These are phyloP conservation scores for Pugionium dolabratum DNA, from an alignment of 345 rosid genomes.

Conservation along the genomic window DNA sequence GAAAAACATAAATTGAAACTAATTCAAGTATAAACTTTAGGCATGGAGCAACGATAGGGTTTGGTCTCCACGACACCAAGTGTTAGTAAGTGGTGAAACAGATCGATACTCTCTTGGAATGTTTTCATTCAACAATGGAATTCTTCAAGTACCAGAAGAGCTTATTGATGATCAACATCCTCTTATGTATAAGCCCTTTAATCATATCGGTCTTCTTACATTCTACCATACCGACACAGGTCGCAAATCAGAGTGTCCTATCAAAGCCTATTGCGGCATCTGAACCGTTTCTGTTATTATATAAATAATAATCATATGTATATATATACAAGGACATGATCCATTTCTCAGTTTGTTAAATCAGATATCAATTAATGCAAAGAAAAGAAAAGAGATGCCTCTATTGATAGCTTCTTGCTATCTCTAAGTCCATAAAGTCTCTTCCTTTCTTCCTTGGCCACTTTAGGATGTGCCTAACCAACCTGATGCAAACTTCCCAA, in stretches of 20 bases:
- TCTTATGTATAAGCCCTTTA: conserved; percentile 41
- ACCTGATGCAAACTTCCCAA: too few species aligned
- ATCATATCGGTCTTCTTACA: conserved; percentile 38
- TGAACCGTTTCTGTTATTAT: conserved; percentile 15
- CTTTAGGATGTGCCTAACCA: conserved; percentile 66
- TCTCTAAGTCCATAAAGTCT: conserved; percentile 66
- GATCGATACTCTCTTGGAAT: conserved; percentile 46
- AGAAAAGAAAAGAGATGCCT: conserved; percentile 52
- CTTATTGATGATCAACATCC: conserved; percentile 47
- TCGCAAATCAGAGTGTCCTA: conserved; percentile 31
- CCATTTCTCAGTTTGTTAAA: too few species aligned
- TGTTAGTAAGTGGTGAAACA: conserved; percentile 39
- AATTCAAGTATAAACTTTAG: conserved; percentile 21
- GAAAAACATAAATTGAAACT: not conserved
- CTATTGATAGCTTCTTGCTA: conserved; percentile 65
- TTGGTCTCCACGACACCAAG: conserved; percentile 44
- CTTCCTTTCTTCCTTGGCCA: conserved; percentile 76
- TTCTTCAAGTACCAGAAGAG: conserved; percentile 37
- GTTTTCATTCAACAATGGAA: conserved; percentile 39
- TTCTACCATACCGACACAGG: conserved; percentile 36
- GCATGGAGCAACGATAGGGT: conserved; percentile 51
- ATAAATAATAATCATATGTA: too few species aligned
- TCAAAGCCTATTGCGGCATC: conserved; percentile 48
- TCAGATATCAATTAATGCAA: too few species aligned
- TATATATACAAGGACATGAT: too few species aligned